Evolutionary conservation across 257 asterid species (phyloP), one percentile per base, ranked within the genome.

Genomic region (Striga asiatica): DNA sequence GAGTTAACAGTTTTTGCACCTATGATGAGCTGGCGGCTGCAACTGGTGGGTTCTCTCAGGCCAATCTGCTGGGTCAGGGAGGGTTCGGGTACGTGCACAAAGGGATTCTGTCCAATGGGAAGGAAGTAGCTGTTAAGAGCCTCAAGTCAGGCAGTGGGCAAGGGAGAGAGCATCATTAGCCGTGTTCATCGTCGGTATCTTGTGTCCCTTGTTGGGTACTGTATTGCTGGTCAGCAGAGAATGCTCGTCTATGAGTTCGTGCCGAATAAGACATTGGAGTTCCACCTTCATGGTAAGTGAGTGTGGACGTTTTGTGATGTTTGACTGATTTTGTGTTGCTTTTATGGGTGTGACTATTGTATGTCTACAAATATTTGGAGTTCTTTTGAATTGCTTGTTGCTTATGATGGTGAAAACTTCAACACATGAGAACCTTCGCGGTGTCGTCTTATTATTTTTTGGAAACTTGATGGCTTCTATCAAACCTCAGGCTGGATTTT

Each of bases 141-240:
- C 78, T 82, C 65, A 82, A 82, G 69, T 28, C 74, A 1, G 95
- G 93, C 12, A 82, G 95, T 43, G 95, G 95, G 8, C 95, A 85
- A 67, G 93, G 95, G 59, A 54, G 95, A 29, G 95, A 84, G 60
- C 81, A 84, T 81, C 61, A 84, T 84, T 66, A 84, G 92, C 61
- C 84, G 95, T 6, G 91, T 81, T 28, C 95, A 84, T 65, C 95
- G 81, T 65, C 85, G 88, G 3, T 88, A 84, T 55, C 89, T 85
- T 8, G 95, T 85, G 3, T 82, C 93, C 21, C 93, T 85, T 18
- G 93, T 85, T 23, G 95, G 95, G 20, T 85, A 82, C 60, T 85
- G 93, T 66, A 85, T 85, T 61, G 74, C 74, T 25, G 76, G 71
- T 1, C 68, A 66, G 6, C 84, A 77, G 50, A 78, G 89, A 61